A percentile compares a stretch with the other conserved stretches of the same genome.
Conservation (phyloP, 192 early-diverging fungal genomes). For the Ambispora gerdemannii region DNA sequence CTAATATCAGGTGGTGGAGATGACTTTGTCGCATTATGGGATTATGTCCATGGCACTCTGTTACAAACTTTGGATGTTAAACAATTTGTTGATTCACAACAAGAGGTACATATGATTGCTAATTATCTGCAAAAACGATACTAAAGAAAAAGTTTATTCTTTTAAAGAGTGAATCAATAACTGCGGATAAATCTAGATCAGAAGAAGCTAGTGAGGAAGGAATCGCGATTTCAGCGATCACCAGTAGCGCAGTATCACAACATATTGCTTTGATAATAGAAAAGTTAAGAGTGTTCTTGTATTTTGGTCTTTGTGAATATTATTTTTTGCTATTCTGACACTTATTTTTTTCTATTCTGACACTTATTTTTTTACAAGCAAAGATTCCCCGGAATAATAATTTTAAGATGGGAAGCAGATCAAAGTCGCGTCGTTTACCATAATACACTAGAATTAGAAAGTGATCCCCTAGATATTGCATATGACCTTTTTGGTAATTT, state of each 20-base stretch:
- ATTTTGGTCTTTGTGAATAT: too few relatives aligned
- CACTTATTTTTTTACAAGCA: constrained; percentile 5
- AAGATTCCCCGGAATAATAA: constrained; percentile 34
- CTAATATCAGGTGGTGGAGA: constrained; percentile 87
- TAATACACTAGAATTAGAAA: constrained; percentile 35
- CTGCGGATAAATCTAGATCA: neutral
- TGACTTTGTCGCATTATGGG: constrained; percentile 73
- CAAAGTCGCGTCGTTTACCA: constrained; percentile 33
- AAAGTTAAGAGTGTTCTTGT: constrained; percentile 36
- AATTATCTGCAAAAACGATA: too few relatives aligned
- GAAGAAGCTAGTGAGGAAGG: constrained; percentile 31
- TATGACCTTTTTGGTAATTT: constrained; percentile 51
- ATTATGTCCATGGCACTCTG: constrained; percentile 57
- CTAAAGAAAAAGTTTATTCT: neutral
- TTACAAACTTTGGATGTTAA: constrained; percentile 66
- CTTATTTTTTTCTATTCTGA: neutral
- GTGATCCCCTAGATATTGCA: constrained; percentile 36
- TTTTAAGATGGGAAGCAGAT: constrained; percentile 40
- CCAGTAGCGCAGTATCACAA: constrained; percentile 35
- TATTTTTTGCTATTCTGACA: neutral
- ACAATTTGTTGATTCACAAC: constrained; percentile 13
- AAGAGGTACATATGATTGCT: neutral
- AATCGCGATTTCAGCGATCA: constrained; percentile 38
- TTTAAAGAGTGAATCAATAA: neutral
- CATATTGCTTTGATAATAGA: constrained; percentile 50